A percentile compares a stretch with the other conserved stretches of the same genome.
Evolutionary conservation across 2,329 filamentous ascomycete genomes (phyloP).

Genomic region (Bipolaris gigantea): DNA sequence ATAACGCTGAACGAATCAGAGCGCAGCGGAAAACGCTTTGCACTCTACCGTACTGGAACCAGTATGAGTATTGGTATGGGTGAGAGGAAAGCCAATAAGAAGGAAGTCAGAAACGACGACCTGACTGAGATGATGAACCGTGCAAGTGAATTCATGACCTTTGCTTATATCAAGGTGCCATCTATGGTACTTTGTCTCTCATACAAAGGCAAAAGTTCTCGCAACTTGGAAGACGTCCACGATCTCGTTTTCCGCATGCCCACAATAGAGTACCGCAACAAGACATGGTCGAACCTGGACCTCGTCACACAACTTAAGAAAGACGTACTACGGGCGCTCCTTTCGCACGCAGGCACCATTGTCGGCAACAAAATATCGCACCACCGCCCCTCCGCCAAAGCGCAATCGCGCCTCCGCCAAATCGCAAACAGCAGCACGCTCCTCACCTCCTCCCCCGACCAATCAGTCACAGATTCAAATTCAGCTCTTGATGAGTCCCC

Average conservation of each 20-base stretch:
- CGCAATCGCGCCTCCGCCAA: slow-evolving; percentile 78
- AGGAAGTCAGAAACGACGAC: slow-evolving; percentile 76
- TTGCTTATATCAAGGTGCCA: slow-evolving; percentile 91
- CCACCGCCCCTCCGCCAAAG: slow-evolving; percentile 78
- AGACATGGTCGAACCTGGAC: slow-evolving; percentile 98
- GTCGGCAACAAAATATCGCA: slow-evolving; percentile 96
- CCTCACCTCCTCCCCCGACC: slow-evolving; percentile 45
- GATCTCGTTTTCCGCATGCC: slow-evolving; percentile 97
- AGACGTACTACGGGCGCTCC: slow-evolving; percentile 88
- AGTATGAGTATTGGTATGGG: slow-evolving; percentile 42
- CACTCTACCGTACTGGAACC: slow-evolving; percentile 45
- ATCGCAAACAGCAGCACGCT: slow-evolving; percentile 77
- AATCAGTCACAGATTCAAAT: slow-evolving; percentile 37
- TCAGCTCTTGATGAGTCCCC: slow-evolving; percentile 39
- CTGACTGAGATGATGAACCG: slow-evolving; percentile 94
- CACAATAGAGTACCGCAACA: slow-evolving; percentile 93
- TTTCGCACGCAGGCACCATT: slow-evolving; percentile 93
- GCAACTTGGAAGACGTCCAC: slow-evolving; percentile 95
- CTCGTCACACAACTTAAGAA: slow-evolving; percentile 91
- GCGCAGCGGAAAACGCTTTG: slow-evolving; percentile 44
- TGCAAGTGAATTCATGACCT: slow-evolving; percentile 96
- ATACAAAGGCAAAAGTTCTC: slow-evolving; percentile 94
- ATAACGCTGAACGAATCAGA: slow-evolving; percentile 33
- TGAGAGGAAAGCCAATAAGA: slow-evolving; percentile 51
- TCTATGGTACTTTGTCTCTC: slow-evolving; percentile 93